A percentile compares a stretch with the other conserved stretches of the same genome.
Conservation (phyloP, 106 monocot genomes). For the Vanilla planifolia region DNA sequence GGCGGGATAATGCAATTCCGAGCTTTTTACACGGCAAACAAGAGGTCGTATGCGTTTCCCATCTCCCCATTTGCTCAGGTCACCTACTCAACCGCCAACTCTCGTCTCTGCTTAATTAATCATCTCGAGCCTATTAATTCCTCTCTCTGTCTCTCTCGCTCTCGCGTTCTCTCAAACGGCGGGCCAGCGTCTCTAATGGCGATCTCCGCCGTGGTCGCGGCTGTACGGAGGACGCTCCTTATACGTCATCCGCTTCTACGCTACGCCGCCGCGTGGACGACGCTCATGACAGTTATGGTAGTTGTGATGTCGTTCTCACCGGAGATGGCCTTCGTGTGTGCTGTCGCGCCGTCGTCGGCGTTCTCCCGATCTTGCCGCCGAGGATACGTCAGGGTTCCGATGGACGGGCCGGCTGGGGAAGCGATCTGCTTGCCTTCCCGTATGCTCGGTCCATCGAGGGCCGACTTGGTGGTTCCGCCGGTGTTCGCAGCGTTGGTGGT, state of each 20-base stretch:
- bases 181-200: conserved; percentile 24
- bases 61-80: background rate
- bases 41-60: conserved; percentile 1
- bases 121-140: background rate
- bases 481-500: conserved; percentile 65
- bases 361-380: conserved; percentile 26
- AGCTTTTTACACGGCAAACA: background rate
- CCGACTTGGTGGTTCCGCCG: conserved; percentile 64
- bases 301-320: conserved; percentile 41
- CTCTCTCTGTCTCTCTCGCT: background rate
- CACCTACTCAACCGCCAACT: conserved; percentile 7
- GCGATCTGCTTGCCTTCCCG: conserved; percentile 53
- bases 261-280: conserved; percentile 57
- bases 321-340: conserved; percentile 62
- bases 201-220: conserved; percentile 11
- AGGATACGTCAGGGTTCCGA: conserved; percentile 29
- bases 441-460: conserved; percentile 35
- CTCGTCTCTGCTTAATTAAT: background rate
- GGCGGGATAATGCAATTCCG: no score
- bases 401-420: conserved; percentile 32
- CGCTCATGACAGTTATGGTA: conserved; percentile 39
- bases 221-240: conserved; percentile 14
- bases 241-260: conserved; percentile 27
- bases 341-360: conserved; percentile 38
- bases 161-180: background rate